Evolutionary conservation across 2,329 filamentous ascomycete species (phyloP).

Genomic region (Colletotrichum lentis): DNA sequence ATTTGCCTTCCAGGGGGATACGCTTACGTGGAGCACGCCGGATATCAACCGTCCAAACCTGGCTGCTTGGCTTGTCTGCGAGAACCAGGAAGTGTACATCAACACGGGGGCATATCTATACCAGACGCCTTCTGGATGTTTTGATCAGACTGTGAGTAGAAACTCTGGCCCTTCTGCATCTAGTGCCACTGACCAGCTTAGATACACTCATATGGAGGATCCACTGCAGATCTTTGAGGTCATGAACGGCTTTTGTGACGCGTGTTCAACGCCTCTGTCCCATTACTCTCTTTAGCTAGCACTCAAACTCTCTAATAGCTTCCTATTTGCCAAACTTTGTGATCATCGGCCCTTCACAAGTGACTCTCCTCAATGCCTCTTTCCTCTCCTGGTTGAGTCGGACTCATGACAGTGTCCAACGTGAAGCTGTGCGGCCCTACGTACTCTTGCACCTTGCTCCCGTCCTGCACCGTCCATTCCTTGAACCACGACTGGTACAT

Average conservation of each 20-base stretch:
- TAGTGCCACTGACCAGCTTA: not conserved
- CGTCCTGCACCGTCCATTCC: conserved; percentile 17
- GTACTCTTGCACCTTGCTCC: conserved; percentile 19
- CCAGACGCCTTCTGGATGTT: conserved; percentile 64
- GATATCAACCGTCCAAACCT: conserved; percentile 61
- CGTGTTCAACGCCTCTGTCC: not conserved
- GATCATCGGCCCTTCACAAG: not conserved
- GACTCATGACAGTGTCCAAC: not conserved
- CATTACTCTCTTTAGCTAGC: too few species aligned
- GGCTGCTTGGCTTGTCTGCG: conserved; percentile 67
- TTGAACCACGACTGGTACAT: conserved; percentile 8
- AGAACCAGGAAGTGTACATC: conserved; percentile 60
- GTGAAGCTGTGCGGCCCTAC: conserved; percentile 13
- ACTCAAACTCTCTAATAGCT: too few species aligned
- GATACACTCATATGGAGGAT: conserved; percentile 38
- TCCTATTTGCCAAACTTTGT: not conserved
- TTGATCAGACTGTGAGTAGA: conserved; percentile 63
- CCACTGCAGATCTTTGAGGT: conserved; percentile 31
- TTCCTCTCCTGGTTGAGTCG: not conserved
- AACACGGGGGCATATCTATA: conserved; percentile 68
- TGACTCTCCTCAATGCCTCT: not conserved
- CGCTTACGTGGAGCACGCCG: conserved; percentile 61
- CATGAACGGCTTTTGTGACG: not conserved
- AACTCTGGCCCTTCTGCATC: not conserved
- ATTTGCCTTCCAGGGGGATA: conserved; percentile 66